Evolutionary conservation across 2,329 filamentous ascomycete species (phyloP).

Genomic region (Intubia oerlemansii): DNA sequence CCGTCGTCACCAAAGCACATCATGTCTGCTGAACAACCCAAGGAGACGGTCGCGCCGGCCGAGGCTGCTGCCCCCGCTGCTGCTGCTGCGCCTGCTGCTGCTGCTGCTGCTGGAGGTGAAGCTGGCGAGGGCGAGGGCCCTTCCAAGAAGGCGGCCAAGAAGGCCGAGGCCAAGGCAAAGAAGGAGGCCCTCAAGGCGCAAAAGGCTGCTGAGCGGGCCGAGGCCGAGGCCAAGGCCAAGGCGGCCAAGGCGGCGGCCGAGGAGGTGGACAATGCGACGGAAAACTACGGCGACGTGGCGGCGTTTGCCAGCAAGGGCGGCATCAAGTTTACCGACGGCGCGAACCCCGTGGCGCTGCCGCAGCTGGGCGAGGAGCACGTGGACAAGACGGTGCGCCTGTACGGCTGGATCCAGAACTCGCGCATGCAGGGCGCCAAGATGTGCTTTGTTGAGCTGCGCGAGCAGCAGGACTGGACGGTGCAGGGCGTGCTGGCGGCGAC

Average conservation of each 20-base stretch:
- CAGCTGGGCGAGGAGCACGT: constrained; percentile 41
- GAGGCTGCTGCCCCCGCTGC: constrained; percentile 1
- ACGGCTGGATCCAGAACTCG: constrained; percentile 70
- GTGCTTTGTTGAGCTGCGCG: constrained; percentile 68
- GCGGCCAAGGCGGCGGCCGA: constrained; percentile 42
- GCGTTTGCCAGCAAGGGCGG: constrained; percentile 21
- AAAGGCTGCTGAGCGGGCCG: constrained; percentile 53
- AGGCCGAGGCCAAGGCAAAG: constrained; percentile 67
- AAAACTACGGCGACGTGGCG: constrained; percentile 46
- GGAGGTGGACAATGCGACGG: constrained; percentile 44
- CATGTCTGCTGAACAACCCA: constrained; percentile 4
- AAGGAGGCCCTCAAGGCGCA: constrained; percentile 67
- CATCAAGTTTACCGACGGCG: constrained; percentile 26
- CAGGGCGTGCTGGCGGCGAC: constrained; percentile 54
- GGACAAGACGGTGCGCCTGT: constrained; percentile 52
- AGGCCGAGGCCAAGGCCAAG: constrained; percentile 27
- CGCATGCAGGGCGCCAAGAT: constrained; percentile 81
- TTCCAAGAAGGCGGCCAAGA: constrained; percentile 69
- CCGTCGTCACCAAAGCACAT: too few relatives aligned
- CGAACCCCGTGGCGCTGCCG: constrained; percentile 36
- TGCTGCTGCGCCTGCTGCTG: constrained; percentile 1
- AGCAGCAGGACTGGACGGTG: constrained; percentile 54
- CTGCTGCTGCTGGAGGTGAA: not conserved
- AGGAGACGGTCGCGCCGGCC: constrained; percentile 2
- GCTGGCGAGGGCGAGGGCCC: constrained; percentile 18